Percentiles rank a stretch among this genome's conserved stretches.
Conservation (phyloP, 495 filamentous ascomycete species). For the Trichoderma reesei region DNA sequence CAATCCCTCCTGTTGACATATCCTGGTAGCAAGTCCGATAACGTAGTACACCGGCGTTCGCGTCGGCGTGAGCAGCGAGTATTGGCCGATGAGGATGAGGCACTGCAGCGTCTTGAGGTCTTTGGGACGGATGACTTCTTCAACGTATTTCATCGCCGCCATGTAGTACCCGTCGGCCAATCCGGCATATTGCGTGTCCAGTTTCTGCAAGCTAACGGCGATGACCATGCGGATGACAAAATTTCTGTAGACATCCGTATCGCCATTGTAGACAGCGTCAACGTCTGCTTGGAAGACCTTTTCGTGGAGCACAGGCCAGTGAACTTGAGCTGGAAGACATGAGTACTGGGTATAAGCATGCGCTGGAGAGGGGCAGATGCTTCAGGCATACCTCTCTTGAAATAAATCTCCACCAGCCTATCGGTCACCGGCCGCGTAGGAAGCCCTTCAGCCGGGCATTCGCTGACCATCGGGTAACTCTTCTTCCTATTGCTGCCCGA, state of each 20-base stretch:
- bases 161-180: constrained; percentile 88
- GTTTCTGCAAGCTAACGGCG: constrained; percentile 84
- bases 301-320: constrained; percentile 79
- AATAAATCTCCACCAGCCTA: constrained; percentile 67
- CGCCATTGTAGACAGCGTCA: constrained; percentile 67
- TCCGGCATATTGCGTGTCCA: constrained; percentile 67
- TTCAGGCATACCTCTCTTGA: constrained; percentile 57
- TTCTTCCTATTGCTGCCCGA: constrained; percentile 30
- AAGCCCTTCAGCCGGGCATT: constrained; percentile 56
- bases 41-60: constrained; percentile 85
- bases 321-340: constrained; percentile 56
- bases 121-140: constrained; percentile 66
- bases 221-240: constrained; percentile 83
- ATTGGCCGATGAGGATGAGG: constrained; percentile 75
- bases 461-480: constrained; percentile 69
- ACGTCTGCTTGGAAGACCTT: constrained; percentile 65
- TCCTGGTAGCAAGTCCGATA: constrained; percentile 70
- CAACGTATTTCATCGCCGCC: constrained; percentile 70
- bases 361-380: not conserved
- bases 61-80: constrained; percentile 84
- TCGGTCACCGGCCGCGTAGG: constrained; percentile 59
- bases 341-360: not conserved
- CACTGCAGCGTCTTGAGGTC: constrained; percentile 86
- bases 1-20: constrained; percentile 78
- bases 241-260: constrained; percentile 66